Evolutionary conservation across 2,329 filamentous ascomycete species (phyloP), one percentile per base, ranked within the genome.

Genomic region (Magnaporthiopsis incrustans): DNA sequence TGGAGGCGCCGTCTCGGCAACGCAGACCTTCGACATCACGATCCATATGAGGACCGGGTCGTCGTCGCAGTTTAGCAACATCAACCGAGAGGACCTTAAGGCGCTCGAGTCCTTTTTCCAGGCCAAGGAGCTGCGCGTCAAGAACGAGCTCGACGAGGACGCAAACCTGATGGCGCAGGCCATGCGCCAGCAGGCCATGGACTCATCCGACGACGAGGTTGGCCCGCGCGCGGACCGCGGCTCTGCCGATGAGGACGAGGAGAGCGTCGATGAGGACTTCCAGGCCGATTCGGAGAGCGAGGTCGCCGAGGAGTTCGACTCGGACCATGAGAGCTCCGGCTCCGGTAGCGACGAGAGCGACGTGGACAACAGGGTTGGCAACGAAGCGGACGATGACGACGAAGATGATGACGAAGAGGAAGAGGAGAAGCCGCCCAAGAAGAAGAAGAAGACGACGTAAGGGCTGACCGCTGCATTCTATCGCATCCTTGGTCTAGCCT

Each of bases 111-210:
- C 89, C 69, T 99, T 99, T 80, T 97, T 99, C 85, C 95, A 96
- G 78, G 86, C 92, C 70, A 98, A 98, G 82, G 90, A 89, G 66
- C 85, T 99, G 72, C 91, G 94, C 64, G 93, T 96, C 65, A 98
- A 97, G 87, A 99, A 99, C 76, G 95, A 99, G 78, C 97, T 99
- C 80, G 89, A 96, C 67, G 95, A 97, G 74, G 95, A 99, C 70
- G 90, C 91, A 74, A 88, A 90, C 74, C 69, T 85, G 64, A 85
- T 97, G 66, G 90, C 91, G 38, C 90, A 91, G 14, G 92, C 92
- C 27, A 85, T 97, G 66, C 85, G 92, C 66, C 89, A 96, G 70
- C 89, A 95, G 68, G 91, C 87, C 72, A 89, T 96, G 77, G 89
- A 87, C 70, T 89, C 87, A 67, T 94, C 90, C 32, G 93, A 96